phyloP scores from a whole-genome alignment of 805 yeast genomes.

The Candida parachauliodes region DNA sequence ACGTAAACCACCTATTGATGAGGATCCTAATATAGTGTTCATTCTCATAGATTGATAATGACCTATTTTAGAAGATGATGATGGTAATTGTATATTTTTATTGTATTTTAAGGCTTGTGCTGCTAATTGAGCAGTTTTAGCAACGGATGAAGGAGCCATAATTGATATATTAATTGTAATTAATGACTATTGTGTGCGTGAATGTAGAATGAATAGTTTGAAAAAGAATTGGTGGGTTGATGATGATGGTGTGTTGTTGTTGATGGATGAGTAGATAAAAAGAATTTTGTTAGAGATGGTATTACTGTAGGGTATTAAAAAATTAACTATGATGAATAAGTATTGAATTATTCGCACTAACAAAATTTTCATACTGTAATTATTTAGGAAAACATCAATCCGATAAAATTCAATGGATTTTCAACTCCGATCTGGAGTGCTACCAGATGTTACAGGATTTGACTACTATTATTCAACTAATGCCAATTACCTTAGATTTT shows the following conservation, averaged over 20 bases:
- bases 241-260: too few relatives aligned
- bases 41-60: conserved; percentile 35
- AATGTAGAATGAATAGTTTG: neutral
- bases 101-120: conserved; percentile 30
- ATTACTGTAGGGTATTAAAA: neutral
- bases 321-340: neutral
- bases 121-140: conserved; percentile 42
- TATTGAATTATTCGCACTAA: neutral
- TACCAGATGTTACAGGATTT: too few relatives aligned
- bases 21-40: conserved; percentile 13
- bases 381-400: conserved; percentile 7
- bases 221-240: too few relatives aligned
- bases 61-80: conserved; percentile 25
- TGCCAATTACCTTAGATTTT: too few relatives aligned
- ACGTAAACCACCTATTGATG: conserved; percentile 21
- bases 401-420: conserved; percentile 2
- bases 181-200: neutral
- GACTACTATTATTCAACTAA: too few relatives aligned
- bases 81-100: conserved; percentile 15
- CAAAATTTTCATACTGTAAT: neutral
- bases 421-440: conserved; percentile 3
- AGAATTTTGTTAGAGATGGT: neutral
- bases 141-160: conserved; percentile 22
- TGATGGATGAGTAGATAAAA: too few relatives aligned
- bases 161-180: neutral